Conservation (phyloP, 257 asterid species). For the Datura wrightii region DNA sequence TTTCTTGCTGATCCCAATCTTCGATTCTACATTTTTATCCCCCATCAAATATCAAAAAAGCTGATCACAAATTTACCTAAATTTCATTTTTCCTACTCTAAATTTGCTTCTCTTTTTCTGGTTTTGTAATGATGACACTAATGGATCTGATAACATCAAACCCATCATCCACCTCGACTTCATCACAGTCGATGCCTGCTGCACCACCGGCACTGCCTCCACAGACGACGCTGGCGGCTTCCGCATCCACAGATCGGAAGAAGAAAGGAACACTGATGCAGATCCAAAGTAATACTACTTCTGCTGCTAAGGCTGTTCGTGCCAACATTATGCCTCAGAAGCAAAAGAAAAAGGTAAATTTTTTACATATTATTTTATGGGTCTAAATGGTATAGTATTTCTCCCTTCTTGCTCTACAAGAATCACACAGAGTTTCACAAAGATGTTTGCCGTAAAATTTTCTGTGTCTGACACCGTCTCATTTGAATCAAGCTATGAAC, state of each 20-base stretch:
- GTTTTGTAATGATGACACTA: conserved; percentile 50
- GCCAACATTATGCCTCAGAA: conserved; percentile 82
- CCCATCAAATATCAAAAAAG: background rate
- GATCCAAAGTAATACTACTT: conserved; percentile 95
- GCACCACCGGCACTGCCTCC: conserved; percentile 47
- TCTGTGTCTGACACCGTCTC: background rate
- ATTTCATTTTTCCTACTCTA: background rate
- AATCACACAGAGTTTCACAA: background rate
- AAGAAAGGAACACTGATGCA: conserved; percentile 92
- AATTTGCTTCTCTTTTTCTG: background rate
- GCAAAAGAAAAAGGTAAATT: conserved; percentile 78
- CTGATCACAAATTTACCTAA: background rate
- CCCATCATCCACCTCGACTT: conserved; percentile 52
- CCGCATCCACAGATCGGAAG: conserved; percentile 74
- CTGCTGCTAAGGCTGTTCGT: conserved; percentile 95
- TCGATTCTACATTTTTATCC: background rate
- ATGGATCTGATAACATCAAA: conserved; percentile 99
- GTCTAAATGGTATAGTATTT: background rate
- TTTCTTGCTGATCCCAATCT: background rate
- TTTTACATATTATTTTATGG: background rate
- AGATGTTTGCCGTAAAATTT: background rate
- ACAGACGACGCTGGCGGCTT: conserved; percentile 47
- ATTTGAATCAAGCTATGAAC: conserved; percentile 8
- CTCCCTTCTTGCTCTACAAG: too few relatives aligned
- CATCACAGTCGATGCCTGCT: conserved; percentile 33